These are phyloP conservation scores for Eutrema japonicum DNA, from an alignment of 345 rosid genomes.

Conservation along the genomic window DNA sequence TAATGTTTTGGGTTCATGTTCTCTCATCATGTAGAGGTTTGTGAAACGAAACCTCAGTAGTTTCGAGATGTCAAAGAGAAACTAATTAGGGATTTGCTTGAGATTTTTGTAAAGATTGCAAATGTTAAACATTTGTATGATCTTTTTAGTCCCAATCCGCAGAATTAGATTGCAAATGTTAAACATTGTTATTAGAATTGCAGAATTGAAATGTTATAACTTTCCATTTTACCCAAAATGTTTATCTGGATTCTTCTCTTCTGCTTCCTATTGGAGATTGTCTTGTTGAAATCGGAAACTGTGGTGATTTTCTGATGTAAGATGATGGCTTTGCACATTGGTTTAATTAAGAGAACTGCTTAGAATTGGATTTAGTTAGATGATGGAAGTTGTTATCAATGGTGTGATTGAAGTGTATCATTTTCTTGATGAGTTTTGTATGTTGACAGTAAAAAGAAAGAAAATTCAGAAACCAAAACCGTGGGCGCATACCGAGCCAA, in stretches of 20 bases:
- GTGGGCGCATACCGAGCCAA: constrained; percentile 74
- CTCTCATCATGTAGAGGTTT: background rate
- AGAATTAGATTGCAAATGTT: constrained; percentile 2
- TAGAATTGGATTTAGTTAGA: background rate
- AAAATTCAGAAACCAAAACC: constrained; percentile 64
- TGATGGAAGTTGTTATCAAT: too few relatives aligned
- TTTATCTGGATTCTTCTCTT: too few relatives aligned
- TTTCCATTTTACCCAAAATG: too few relatives aligned
- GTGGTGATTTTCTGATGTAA: too few relatives aligned
- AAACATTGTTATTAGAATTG: background rate
- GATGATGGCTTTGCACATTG: too few relatives aligned
- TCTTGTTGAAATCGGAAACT: too few relatives aligned
- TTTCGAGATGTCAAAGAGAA: background rate
- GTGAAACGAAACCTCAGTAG: background rate
- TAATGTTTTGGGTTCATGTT: background rate
- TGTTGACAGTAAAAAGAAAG: constrained; percentile 39
- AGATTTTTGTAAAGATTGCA: background rate
- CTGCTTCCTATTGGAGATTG: too few relatives aligned
- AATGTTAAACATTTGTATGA: background rate
- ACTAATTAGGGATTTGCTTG: background rate
- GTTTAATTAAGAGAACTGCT: background rate
- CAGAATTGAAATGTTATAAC: background rate
- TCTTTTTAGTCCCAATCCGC: background rate
- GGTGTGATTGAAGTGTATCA: background rate
- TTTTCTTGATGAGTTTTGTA: constrained; percentile 1